A percentile compares a stretch with the other conserved stretches of the same genome.
Evolutionary conservation across 306 rosid species (phyloP).

Genomic region (Luffa aegyptiaca): DNA sequence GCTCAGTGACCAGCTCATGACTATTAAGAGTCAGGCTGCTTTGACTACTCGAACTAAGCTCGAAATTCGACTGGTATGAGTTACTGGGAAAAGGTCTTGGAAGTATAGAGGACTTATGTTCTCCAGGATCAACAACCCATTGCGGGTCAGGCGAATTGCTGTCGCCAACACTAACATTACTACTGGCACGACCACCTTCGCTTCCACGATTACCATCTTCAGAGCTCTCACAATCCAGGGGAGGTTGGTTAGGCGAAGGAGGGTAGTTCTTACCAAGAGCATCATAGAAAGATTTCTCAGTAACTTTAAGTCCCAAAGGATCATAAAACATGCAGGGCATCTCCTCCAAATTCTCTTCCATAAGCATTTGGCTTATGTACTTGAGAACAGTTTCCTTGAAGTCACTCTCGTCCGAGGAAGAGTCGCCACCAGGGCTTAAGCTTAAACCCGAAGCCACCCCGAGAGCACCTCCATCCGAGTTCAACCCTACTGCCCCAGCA

Average conservation of each 20-base stretch:
- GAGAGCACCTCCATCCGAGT: not conserved
- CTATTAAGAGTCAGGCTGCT: slow-evolving; percentile 19
- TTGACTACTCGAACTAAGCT: slow-evolving; percentile 11
- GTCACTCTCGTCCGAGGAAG: slow-evolving; percentile 32
- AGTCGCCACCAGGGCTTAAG: slow-evolving; percentile 10
- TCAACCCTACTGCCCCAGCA: not conserved
- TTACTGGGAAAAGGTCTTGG: slow-evolving; percentile 24
- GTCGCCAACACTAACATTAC: slow-evolving; percentile 14
- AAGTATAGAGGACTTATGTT: slow-evolving; percentile 24
- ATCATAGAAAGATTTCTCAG: slow-evolving; percentile 84
- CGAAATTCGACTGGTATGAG: slow-evolving; percentile 12
- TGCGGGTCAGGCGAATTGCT: slow-evolving; percentile 5
- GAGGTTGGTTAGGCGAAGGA: slow-evolving; percentile 23
- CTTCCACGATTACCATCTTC: slow-evolving; percentile 8
- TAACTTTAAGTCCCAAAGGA: slow-evolving; percentile 58
- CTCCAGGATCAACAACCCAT: slow-evolving; percentile 19
- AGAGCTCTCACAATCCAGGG: slow-evolving; percentile 12
- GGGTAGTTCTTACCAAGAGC: slow-evolving; percentile 47
- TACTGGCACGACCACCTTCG: slow-evolving; percentile 13
- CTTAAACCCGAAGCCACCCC: not conserved
- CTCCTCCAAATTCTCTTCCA: slow-evolving; percentile 66
- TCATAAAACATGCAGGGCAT: slow-evolving; percentile 74
- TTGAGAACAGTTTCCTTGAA: slow-evolving; percentile 46
- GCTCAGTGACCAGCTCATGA: slow-evolving; percentile 26
- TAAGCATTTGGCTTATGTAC: slow-evolving; percentile 58